Evolutionary conservation across 805 yeast genomes (phyloP), one percentile per base, ranked within the genome.

Genomic region (Pichia cabralensis): DNA sequence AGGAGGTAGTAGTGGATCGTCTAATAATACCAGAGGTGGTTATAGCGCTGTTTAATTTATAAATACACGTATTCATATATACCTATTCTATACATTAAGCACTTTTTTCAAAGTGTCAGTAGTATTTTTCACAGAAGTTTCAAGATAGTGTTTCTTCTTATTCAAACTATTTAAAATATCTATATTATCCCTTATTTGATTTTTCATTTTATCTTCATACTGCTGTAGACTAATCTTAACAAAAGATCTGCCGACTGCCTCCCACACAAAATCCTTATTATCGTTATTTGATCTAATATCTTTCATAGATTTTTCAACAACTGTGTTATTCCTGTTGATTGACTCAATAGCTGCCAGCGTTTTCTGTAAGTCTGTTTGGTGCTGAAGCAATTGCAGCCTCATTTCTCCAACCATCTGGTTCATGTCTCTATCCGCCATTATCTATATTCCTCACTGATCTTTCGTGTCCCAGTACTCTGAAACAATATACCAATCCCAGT

Each of bases 161-260:
- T 62, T 56, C 42, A 86, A 62, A 25, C 74, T 74, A 40, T 66
- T 67, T 41, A 74, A 56, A 43, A 76, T 73, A 13, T 80, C 94
- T 35, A 65, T 53, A 39, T 74, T 65, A 12, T 63, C 70, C 27
- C 57, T 55, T 42, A 71, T 71, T 44, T 82, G 84, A 16, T 56
- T 51, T 16, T 61, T 51, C 22, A 84, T 56, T 33, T 64, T 65
- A 10, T 53, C 48, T 30, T 68, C 53, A 55, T 82, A 81, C 4
- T 61, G 56, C 4, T 53, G 47, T 3, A 62, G 61, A 19, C 64
- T 62, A 5, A 65, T 65, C 29, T 60, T 54, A 8, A 80, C 58
- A 52, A 80, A 81, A 21, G 84, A 71, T 56, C 80, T 80, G 20
- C 96, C 96, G 23, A 83, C 71, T 5, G 94, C 83, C 51, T 82